These are phyloP conservation scores for Microascus cirrosus DNA, from an alignment of 2,329 filamentous ascomycete species.

Conservation along the genomic window DNA sequence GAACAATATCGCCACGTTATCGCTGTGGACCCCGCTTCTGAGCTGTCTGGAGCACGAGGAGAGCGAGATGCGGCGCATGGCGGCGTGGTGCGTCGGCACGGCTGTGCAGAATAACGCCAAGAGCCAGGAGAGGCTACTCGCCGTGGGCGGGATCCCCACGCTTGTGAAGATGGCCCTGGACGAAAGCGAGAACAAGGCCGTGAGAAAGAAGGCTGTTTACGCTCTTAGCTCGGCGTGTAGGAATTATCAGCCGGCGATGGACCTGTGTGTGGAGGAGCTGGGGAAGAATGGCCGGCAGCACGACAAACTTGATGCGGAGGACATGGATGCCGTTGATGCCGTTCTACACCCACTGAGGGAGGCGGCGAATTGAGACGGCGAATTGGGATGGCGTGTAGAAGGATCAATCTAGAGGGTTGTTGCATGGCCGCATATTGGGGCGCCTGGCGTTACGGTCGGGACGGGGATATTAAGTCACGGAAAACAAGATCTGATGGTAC, in stretches of 20 bases:
- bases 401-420: background rate
- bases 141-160: conserved; percentile 55
- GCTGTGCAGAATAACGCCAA: conserved; percentile 93
- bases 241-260: conserved; percentile 81
- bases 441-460: conserved; percentile 5
- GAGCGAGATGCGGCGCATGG: conserved; percentile 65
- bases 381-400: background rate
- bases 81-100: conserved; percentile 89
- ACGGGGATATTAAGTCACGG: background rate
- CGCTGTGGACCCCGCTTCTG: conserved; percentile 74
- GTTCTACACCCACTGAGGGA: conserved; percentile 52
- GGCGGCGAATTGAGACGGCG: conserved; percentile 1
- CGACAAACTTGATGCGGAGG: conserved; percentile 60
- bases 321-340: conserved; percentile 79
- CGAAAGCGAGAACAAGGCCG: conserved; percentile 47
- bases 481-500: background rate
- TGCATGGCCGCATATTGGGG: background rate
- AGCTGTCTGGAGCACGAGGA: conserved; percentile 57
- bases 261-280: conserved; percentile 53
- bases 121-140: conserved; percentile 61
- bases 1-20: conserved; percentile 75
- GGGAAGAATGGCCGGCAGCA: conserved; percentile 42
- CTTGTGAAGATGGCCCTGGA: conserved; percentile 56
- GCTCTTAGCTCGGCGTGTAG: conserved; percentile 76
- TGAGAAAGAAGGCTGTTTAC: conserved; percentile 79